Evolutionary conservation across 176 grass and related monocot genomes (phyloP).

Genomic region (Triticum monococcum): DNA sequence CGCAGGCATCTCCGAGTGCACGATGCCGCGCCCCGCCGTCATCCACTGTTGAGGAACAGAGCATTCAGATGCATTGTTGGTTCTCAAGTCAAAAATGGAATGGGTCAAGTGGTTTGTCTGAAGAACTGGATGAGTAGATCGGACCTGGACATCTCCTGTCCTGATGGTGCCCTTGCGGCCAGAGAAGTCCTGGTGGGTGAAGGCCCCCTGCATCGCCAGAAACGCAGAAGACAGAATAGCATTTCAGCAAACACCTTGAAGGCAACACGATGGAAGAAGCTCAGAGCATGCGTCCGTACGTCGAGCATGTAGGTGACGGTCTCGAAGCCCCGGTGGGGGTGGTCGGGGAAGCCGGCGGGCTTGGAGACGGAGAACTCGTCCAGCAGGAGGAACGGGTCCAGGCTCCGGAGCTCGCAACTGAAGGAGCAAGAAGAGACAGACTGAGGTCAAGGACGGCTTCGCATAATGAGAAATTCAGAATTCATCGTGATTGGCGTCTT

Average conservation of each 20-base stretch:
- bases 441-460: neutral
- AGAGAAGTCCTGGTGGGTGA: conserved; percentile 84
- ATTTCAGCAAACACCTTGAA: conserved; percentile 43
- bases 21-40: conserved; percentile 87
- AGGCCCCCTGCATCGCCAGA: conserved; percentile 51
- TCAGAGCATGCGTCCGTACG: neutral
- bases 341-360: conserved; percentile 81
- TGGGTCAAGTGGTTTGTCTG: neutral
- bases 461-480: neutral
- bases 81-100: neutral
- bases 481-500: too few relatives aligned
- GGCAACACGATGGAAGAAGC: neutral
- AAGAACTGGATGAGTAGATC: neutral
- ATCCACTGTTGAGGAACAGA: conserved; percentile 61
- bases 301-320: conserved; percentile 91
- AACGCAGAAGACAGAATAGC: rapidly evolving
- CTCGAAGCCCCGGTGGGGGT: conserved; percentile 83
- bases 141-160: conserved; percentile 77
- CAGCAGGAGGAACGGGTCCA: conserved; percentile 81
- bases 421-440: neutral
- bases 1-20: conserved; percentile 94
- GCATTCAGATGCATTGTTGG: neutral
- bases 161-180: conserved; percentile 81
- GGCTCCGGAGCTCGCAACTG: conserved; percentile 62
- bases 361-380: conserved; percentile 76